Base-by-base conservation (phyloP, 2,329 filamentous ascomycete species). In the Ramularia endophylla region DNA sequence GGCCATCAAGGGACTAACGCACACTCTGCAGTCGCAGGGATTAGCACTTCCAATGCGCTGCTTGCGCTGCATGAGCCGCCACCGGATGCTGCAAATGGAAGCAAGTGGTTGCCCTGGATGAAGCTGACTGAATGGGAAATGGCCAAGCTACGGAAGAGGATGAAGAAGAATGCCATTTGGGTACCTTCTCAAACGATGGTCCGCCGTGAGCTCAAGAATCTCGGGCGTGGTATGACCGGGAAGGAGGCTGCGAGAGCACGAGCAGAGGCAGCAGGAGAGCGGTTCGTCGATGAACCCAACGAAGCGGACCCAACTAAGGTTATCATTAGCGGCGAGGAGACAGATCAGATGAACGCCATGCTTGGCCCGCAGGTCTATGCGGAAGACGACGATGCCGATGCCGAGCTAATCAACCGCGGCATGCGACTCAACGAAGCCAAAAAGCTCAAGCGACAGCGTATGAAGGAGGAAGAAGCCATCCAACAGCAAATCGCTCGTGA, bases 101-200 rank as follows among this genome's bases (percentile, higher is more conserved):
- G 77, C 61, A 73, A 74, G 54, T 74, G 75, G 63, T 65, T 73
- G 46, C 79, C 79, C 2, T 83, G 79, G 79, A 67, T 78, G 53
- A 75, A 77, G 43, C 63, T 83, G 47, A 82, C 79, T 2, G 78
- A 81, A 51, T 83, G 74, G 65, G 79, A 83, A 55, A 80, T 83
- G 77, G 79, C 78, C 4, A 77, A 80, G 48, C 71, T 92, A 6
- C 73, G 86, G 46, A 92, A 92, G 65, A 75, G 83, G 13, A 92
- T 92, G 86, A 92, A 92, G 74, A 92, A 92, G 72, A 92, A 92
- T 57, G 83, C 85, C 0, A 81, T 85, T 4, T 92, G 86, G 86
- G 81, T 78, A 2, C 86, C 86, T 0, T 89, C 84, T 48, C 83
- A 87, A 54, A 89, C 86, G 0, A 92, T 92, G 86, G 85, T 90